These are phyloP conservation scores for Plasmodium fragile DNA, from an alignment of 169 alveolate genomes.

Conservation along the genomic window DNA sequence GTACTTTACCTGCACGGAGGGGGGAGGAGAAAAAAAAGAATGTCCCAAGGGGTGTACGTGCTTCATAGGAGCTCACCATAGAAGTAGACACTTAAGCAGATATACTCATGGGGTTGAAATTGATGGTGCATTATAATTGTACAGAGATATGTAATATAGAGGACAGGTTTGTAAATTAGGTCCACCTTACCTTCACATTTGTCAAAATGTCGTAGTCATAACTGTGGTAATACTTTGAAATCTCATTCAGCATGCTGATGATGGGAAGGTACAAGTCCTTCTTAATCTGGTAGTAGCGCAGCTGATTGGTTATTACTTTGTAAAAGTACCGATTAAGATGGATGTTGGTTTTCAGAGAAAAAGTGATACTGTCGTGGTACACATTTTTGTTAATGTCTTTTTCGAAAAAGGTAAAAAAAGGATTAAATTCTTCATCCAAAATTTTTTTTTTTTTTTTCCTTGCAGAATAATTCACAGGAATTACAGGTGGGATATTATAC, in stretches of 20 bases:
- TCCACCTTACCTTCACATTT: conserved; percentile 32
- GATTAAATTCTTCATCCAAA: conserved; percentile 41
- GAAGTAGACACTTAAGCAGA: background rate
- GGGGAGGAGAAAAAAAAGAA: background rate
- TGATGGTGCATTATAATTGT: background rate
- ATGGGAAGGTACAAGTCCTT: conserved; percentile 23
- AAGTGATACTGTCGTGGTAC: conserved; percentile 50
- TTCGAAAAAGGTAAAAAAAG: conserved; percentile 70
- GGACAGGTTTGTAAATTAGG: background rate
- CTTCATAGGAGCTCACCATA: background rate
- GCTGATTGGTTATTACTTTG: conserved; percentile 51
- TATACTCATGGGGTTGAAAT: background rate
- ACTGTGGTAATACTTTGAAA: conserved; percentile 45
- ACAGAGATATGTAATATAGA: background rate
- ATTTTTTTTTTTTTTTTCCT: conserved; percentile 22
- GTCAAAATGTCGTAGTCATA: conserved; percentile 63
- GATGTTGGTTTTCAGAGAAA: conserved; percentile 54
- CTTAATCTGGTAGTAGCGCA: conserved; percentile 39
- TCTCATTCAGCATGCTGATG: conserved; percentile 38
- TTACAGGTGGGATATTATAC: background rate
- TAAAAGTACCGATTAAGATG: conserved; percentile 56
- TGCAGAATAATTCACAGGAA: no score
- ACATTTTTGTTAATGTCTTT: conserved; percentile 45
- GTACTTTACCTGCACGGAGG: conserved; percentile 29
- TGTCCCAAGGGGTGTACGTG: background rate